Evolutionary conservation across 352 stramenopile species (phyloP), one percentile per base, ranked within the genome.

Genomic region (Pythium dissimile): DNA sequence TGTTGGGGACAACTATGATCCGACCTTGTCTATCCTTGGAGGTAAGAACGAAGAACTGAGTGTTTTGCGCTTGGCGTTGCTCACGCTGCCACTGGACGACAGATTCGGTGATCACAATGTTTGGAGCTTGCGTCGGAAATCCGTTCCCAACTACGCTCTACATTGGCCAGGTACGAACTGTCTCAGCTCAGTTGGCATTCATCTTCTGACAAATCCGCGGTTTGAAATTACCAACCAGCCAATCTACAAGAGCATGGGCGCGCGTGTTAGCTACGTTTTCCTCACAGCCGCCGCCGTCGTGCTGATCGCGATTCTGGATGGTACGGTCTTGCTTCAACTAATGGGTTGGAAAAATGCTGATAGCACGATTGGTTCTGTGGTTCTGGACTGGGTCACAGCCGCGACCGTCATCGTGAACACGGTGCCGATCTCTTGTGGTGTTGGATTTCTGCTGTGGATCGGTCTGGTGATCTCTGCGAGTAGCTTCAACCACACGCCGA

Each of bases 171-270:
- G 62, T 73, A 38, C 35, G 28, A 23, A 10, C 10, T 46, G 31
- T 3, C 15, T n/a, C n/a, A n/a, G n/a, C n/a, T n/a, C n/a, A n/a
- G n/a, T n/a, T 13, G 9, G 23, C n/a, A 26, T 8, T 31, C 13
- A 32, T 31, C 20, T 30, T 30, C 28, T 37, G 16, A 39, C 24
- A 16, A 28, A 41, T 15, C 11, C 10, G 15, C 12, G 12, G 11
- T 13, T 38, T 20, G 28, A 12, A 18, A 31, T 3, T 39, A 1
- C n/a, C 8, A 8, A 28, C 30, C 23, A 73, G 58, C 67, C 66
- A 11, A 75, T 75, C 18, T 80, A 77, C 66, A 80, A 80, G 59
- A 67, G 61, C 42, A 75, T 80, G 71, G 71, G 71, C 15, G 71
- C 71, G 3, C 57, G 67, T 2, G 61, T 67, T 18, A 71, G 57